Conservation (phyloP, 2,329 filamentous ascomycete genomes). For the Fusarium buxicola region DNA sequence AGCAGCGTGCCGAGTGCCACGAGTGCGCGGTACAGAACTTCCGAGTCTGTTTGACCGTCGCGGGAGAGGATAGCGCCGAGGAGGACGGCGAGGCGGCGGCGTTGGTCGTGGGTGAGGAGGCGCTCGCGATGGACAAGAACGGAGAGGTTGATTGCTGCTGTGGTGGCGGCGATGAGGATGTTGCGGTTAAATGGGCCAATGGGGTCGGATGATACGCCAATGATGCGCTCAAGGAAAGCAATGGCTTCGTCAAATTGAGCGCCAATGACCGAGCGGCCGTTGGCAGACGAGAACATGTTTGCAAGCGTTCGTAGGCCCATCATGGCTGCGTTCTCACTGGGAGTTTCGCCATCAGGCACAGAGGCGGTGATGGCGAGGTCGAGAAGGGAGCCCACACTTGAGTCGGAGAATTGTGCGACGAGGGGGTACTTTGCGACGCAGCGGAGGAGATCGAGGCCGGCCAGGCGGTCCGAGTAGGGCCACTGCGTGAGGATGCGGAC, state of each 20-base stretch:
- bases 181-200: conserved; percentile 77
- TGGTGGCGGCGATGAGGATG: conserved; percentile 83
- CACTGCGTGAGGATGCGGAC: conserved; percentile 81
- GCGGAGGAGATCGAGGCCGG: conserved; percentile 89
- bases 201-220: conserved; percentile 61
- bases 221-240: conserved; percentile 71
- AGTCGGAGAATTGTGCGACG: conserved; percentile 70
- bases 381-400: conserved; percentile 69
- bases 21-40: conserved; percentile 84
- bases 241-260: conserved; percentile 70
- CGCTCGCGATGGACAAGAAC: conserved; percentile 71
- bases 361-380: conserved; percentile 59
- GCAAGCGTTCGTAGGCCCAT: conserved; percentile 83
- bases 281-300: conserved; percentile 83
- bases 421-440: conserved; percentile 77
- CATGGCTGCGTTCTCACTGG: conserved; percentile 86
- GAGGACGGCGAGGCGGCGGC: conserved; percentile 65
- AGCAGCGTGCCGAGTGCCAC: conserved; percentile 83
- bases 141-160: conserved; percentile 85
- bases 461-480: conserved; percentile 83
- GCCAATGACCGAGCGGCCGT: conserved; percentile 75
- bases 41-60: conserved; percentile 75
- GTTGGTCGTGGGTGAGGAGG: conserved; percentile 50
- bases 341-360: conserved; percentile 61
- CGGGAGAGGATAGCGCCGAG: conserved; percentile 70